phyloP scores from a whole-genome alignment of 176 grass and related monocot genomes.

The Phoenix dactylifera region DNA sequence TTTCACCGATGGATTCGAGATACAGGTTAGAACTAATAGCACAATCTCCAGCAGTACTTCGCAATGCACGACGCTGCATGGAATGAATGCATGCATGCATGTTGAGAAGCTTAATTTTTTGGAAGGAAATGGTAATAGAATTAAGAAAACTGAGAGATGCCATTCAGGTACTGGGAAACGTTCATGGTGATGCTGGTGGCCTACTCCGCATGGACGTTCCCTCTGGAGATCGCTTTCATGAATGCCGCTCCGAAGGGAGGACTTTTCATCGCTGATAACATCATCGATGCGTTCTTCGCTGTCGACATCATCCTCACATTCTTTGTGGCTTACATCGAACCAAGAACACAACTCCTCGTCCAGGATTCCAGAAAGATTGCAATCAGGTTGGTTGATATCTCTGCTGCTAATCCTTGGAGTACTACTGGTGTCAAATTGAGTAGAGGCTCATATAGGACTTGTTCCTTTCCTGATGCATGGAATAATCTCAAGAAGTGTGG shows the following conservation, averaged over 20 bases:
- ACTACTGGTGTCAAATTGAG: too few species aligned
- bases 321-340: slow-evolving; percentile 86
- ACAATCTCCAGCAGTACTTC: neutral
- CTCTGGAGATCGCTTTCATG: slow-evolving; percentile 94
- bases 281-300: slow-evolving; percentile 68
- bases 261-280: slow-evolving; percentile 57
- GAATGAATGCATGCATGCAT: neutral
- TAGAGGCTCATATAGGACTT: too few species aligned
- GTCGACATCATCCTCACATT: slow-evolving; percentile 84
- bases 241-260: slow-evolving; percentile 64
- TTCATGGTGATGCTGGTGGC: slow-evolving; percentile 91
- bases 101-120: neutral
- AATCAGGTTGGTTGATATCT: slow-evolving; percentile 28
- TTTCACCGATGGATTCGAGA: slow-evolving; percentile 66
- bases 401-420: too few species aligned
- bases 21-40: slow-evolving; percentile 39
- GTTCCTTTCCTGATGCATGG: too few species aligned
- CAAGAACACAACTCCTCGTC: slow-evolving; percentile 68
- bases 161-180: slow-evolving; percentile 77
- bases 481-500: too few species aligned
- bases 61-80: too few species aligned
- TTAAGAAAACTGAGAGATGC: neutral
- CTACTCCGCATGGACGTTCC: slow-evolving; percentile 95
- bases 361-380: slow-evolving; percentile 50
- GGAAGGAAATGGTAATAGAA: neutral